Base-by-base conservation (phyloP, 805 yeast species). In the Starmerella etchellsii region DNA sequence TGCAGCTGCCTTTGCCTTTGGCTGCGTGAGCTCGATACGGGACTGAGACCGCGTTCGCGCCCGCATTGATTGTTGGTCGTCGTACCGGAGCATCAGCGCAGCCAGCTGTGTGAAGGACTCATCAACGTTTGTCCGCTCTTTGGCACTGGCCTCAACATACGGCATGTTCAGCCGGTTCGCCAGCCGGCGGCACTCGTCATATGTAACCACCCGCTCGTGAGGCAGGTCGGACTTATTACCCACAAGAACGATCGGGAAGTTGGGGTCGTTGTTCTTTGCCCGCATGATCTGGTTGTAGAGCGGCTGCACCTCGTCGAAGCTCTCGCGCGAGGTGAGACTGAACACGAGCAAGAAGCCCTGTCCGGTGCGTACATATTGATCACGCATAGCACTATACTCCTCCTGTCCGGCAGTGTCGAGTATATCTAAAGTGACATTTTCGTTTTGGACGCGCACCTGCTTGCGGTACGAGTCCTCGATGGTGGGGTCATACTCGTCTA, bases 331-430 rank as follows among this genome's bases (percentile, higher is more conserved):
- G 39, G 84, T 83, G 48, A 87, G 81, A 19, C 87, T 74, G 58
- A 85, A 87, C 13, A 85, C 96, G 38, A 87, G 66, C 42, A 87
- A 64, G 54, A 87, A 87, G 14, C 96, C 97, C 61, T 87, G 95
- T 33, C 96, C 96, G 2, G 94, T 83, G 47, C 94, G 73, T 93
- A 87, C 87, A 62, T 87, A 87, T 60, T 84, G 91, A 58, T 88
- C 97, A 53, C 87, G 67, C 84, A 80, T 77, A 16, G 95, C 94
- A 41, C 84, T 74, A 61, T 87, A 87, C 63, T 87, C 96, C 62
- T 88, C 97, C 67, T 87, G 96, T 31, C 98, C 98, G 2, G 98
- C 98, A 18, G 98, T 91, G 62, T 91, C 98, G 56, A 91, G 71
- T 31, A 91, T 85, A 60, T 91, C 98, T 48, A 81, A 63, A 20